Percentiles rank a stretch among this genome's conserved stretches.
phyloP scores from a whole-genome alignment of 192 early-diverging fungal species.

The Gigaspora rosea region DNA sequence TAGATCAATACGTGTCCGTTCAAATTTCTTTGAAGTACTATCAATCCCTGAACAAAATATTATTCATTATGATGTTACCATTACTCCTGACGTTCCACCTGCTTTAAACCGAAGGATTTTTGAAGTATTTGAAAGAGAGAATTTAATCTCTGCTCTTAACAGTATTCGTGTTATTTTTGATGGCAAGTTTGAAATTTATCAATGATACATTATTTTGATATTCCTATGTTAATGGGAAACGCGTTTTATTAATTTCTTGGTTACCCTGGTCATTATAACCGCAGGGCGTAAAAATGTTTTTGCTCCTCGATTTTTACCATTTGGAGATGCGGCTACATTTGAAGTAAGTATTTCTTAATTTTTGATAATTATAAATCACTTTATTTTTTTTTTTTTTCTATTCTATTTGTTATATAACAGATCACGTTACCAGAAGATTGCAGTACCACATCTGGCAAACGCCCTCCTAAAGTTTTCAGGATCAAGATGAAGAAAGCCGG shows the following conservation, averaged over 20 bases:
- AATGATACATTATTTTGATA: neutral
- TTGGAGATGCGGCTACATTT: conserved; percentile 55
- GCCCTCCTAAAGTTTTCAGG: conserved; percentile 57
- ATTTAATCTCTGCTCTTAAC: conserved; percentile 53
- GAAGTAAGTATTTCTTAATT: conserved; percentile 40
- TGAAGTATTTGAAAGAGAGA: conserved; percentile 56
- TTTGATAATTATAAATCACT: neutral
- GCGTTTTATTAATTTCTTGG: neutral
- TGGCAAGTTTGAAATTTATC: conserved; percentile 38
- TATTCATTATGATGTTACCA: conserved; percentile 83
- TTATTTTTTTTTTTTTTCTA: neutral
- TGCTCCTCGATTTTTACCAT: conserved; percentile 54
- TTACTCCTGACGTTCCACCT: conserved; percentile 75
- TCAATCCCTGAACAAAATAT: conserved; percentile 63
- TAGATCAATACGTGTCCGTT: conserved; percentile 43
- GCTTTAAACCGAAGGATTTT: conserved; percentile 71
- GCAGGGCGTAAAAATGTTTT: conserved; percentile 68
- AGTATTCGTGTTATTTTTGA: conserved; percentile 76
- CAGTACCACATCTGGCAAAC: conserved; percentile 16
- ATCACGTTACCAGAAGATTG: conserved; percentile 41
- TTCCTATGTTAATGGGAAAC: neutral
- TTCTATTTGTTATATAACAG: conserved; percentile 30
- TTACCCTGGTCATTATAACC: neutral
- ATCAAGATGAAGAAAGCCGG: conserved; percentile 65
- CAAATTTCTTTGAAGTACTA: conserved; percentile 79